Conservation (phyloP, 345 rosid genomes). For the Erysimum cheiranthoides region DNA sequence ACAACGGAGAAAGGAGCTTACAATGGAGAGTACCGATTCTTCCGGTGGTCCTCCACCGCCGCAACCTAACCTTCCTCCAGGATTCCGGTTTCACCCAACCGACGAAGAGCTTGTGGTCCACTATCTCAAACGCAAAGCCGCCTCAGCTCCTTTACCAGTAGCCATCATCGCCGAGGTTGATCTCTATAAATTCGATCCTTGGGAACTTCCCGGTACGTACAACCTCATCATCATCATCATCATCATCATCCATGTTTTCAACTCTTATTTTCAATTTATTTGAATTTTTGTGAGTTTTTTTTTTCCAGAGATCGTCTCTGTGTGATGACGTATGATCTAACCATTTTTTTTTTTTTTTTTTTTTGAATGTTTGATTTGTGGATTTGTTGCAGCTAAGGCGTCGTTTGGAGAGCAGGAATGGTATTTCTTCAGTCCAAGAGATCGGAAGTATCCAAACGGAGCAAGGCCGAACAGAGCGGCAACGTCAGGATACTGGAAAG, state of each 20-base stretch:
- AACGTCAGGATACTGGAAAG: slow-evolving; percentile 99
- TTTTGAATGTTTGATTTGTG: background rate
- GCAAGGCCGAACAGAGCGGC: slow-evolving; percentile 98
- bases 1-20: background rate
- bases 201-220: slow-evolving; percentile 92
- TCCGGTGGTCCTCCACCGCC: slow-evolving; percentile 67
- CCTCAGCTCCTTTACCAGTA: slow-evolving; percentile 83
- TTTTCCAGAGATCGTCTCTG: background rate
- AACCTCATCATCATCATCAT: slow-evolving; percentile 1
- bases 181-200: slow-evolving; percentile 94
- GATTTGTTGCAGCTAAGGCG: slow-evolving; percentile 65
- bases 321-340: slow-evolving; percentile 29
- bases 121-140: slow-evolving; percentile 88
- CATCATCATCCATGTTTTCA: background rate
- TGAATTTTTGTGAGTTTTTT: background rate
- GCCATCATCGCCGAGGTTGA: slow-evolving; percentile 92
- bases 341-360: background rate
- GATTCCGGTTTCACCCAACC: slow-evolving; percentile 97
- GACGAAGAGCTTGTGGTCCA: slow-evolving; percentile 97
- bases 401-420: slow-evolving; percentile 97
- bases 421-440: slow-evolving; percentile 97
- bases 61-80: slow-evolving; percentile 79
- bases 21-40: slow-evolving; percentile 85
- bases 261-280: background rate
- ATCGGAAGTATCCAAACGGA: slow-evolving; percentile 95